Evolutionary conservation across 2,329 filamentous ascomycete species (phyloP), one percentile per base, ranked within the genome.

Genomic region (Ophiostoma quercus): DNA sequence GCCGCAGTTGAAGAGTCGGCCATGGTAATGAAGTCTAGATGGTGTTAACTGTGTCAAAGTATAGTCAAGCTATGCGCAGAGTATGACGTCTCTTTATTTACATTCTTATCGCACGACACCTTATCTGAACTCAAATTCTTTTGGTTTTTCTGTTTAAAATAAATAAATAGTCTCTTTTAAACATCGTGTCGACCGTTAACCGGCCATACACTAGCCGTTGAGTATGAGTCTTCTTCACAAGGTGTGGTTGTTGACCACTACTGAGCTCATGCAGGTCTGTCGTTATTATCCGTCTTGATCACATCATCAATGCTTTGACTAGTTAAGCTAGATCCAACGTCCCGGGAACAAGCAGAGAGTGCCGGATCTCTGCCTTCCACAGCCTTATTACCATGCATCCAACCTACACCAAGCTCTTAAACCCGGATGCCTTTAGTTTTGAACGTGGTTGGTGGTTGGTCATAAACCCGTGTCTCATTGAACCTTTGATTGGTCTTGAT

Each of bases 21-120:
- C 51, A 57, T 57, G n/a, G 11, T 57, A 3, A 25, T 57, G 8
- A 12, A 5, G 5, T 47, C 16, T 19, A 16, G 2, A 16, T n/a
- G 16, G 43, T 47, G 43, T 6, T 19, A 47, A 19, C 6, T 19
- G 7, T 19, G 14, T 47, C 4, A 3, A 47, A 19, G 5, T 16
- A 47, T 3, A 47, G 2, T 9, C 22, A 3, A 57, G 51, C 2
- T 8, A 57, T 57, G 51, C 51, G n/a, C 51, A 57, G n/a, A 14
- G 51, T 25, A 57, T 57, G 51, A 57, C 51, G 51, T 57, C 9
- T 57, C 47, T 57, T 57, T 57, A 57, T 57, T 57, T 57, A 25
- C 51, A 8, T 25, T 25, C 9, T 8, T 25, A 25, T 34, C 34
- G 34, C 34, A 34, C 1, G 5, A 5, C 34, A 34, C 34, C 2